Conservation (phyloP, 2,329 filamentous ascomycete species). For the Karstenula rhodostoma region DNA sequence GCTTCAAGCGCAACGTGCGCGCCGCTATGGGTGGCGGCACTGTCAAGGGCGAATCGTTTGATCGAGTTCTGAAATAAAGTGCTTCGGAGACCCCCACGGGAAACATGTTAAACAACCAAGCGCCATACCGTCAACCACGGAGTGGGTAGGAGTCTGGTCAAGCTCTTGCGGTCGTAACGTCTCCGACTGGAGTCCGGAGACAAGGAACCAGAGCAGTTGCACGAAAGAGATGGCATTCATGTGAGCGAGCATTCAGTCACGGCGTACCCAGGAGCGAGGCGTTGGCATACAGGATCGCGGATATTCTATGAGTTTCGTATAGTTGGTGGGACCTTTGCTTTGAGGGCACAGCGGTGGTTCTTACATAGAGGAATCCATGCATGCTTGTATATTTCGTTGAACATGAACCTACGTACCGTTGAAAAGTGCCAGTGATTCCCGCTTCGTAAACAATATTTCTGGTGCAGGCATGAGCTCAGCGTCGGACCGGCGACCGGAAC, state of each 20-base stretch:
- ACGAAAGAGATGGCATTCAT: constrained; percentile 14
- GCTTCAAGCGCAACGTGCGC: constrained; percentile 90
- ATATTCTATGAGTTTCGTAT: constrained; percentile 13
- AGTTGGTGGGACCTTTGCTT: background rate
- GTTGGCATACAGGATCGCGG: constrained; percentile 31
- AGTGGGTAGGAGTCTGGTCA: background rate
- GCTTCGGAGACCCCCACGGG: background rate
- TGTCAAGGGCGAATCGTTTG: constrained; percentile 77
- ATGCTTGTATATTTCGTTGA: background rate
- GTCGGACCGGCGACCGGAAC: background rate
- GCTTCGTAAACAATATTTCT: background rate
- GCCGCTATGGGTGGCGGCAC: constrained; percentile 81
- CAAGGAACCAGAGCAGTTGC: background rate
- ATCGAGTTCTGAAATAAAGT: constrained; percentile 76
- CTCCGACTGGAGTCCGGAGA: background rate
- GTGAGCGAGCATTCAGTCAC: constrained; percentile 35
- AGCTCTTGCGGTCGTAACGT: background rate
- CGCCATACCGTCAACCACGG: background rate
- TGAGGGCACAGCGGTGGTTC: constrained; percentile 5
- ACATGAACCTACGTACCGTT: background rate
- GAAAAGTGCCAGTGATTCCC: background rate
- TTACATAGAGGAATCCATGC: constrained; percentile 1
- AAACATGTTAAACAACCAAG: background rate
- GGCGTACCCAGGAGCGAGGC: constrained; percentile 41
- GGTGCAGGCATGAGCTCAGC: background rate